Base-by-base conservation (phyloP, 768 basidiomycete genomes). In the Suillus americanus region DNA sequence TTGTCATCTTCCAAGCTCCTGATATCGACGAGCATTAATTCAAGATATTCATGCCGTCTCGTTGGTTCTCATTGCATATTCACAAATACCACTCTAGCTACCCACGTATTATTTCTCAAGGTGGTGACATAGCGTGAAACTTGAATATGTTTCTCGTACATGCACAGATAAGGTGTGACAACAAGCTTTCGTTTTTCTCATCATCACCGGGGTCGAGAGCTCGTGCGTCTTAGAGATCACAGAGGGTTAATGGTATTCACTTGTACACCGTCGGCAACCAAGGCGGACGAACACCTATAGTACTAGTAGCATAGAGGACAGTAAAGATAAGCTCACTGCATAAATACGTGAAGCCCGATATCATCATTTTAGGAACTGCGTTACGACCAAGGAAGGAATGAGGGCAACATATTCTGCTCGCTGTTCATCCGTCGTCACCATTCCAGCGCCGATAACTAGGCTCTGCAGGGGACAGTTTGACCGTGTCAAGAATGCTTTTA, bases 191-290 rank as follows among this genome's bases (percentile, higher is more conserved):
- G 6, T 33, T 33, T 33, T 33, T 33, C 5, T 33, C 5, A 5
- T 33, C 30, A 5, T 33, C 30, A 33, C 5, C 30, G 30, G 30
- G 30, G 5, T 33, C 33, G 33, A 87, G 83, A 62, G 79, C 85
- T 35, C 86, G 89, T 69, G 84, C 85, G 6, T 85, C 86, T 0
- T 90, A 93, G 70, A 89, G 89, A 1, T 96, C 95, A 2, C 95
- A 98, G 73, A 92, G 95, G 68, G 82, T 98, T 45, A 94, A 91
- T 71, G 91, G 93, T 67, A 94, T 99, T 10, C 90, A 94, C 66
- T 99, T 97, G 81, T 99, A 99, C 81, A 92, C 91, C 69, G 94
- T 97, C 33, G 97, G 97, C 5, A 89, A 86, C 57, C 82, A 98
- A n/a, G 87, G 89, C 59, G 91, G 90, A 14, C 87, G 96, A 7